Base-by-base conservation (phyloP, 306 rosid species). In the Boehmeria nivea region DNA sequence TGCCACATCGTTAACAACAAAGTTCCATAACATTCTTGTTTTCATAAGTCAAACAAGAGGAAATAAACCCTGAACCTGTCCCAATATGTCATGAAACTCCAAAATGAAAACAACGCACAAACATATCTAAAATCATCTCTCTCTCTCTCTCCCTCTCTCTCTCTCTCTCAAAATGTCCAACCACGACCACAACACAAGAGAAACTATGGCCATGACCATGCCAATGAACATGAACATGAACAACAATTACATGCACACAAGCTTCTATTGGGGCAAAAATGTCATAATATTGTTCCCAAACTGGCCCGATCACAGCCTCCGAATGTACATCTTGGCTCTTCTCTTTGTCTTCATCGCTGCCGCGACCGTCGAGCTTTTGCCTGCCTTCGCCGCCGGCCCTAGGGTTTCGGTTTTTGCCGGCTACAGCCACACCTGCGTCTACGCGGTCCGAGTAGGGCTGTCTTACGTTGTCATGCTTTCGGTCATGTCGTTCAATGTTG, bases 401-500 rank as follows among this genome's bases (percentile, higher is more conserved):
- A 52, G 72, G 40, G 61, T 39, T 56, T 59, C 80, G 26, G 51
- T 39, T 10, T 60, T 26, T 18, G 66, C 67, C 0, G 67, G 43
- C 3, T 45, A 73, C 4, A 25, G 70, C 4, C 73, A 51, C 60
- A 68, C 85, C 18, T 74, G 70, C 40, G 16, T 86, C 23, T 69
- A 86, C 51, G 76, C 71, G 8, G 50, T 76, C 19, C 85, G 85
- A 54, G 46, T 73, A 0, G 81, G 57, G 3, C 42, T 83, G n/a
- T 63, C 78, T 25, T 86, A 86, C 51, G 45, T 78, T 77, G 80
- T 83, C 21, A 80, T 80, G 90, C 69, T 83, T 19, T 63, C 90
- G 0, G 75, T 78, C 19, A 86, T 86, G 90, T 83, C 95, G 49
- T 83, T 83, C 72, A 86, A 86, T 24, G 73, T 79, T 0, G 87